Base-by-base conservation (phyloP, 306 rosid species). In the Cucumis cinereus region DNA sequence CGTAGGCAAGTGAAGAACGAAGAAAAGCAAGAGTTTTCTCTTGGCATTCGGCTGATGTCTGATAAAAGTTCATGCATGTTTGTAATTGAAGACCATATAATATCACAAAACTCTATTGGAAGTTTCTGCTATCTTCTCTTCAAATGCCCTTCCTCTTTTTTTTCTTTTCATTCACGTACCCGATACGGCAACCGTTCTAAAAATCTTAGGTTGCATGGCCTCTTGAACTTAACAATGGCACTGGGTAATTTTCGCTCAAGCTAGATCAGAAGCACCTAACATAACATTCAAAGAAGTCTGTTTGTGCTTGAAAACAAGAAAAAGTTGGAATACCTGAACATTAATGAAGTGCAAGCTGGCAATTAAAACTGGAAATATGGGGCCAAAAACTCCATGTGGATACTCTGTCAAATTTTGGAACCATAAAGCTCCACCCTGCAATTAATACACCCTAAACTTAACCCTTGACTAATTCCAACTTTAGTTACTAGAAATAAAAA, bases 381-480 rank as follows among this genome's bases (percentile, higher is more conserved):
- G 77, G 67, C 98, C 97, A 22, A 81, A 81, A 78, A 86, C 83
- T 61, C 97, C 96, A 13, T 86, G 91, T 68, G 98, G 81, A 49
- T 81, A 78, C 74, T 87, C 91, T 62, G 96, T 83, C 83, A 94
- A 88, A 85, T 94, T 86, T 77, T 85, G 91, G 86, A 94, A 94
- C 98, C 98, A 94, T 45, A 91, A 77, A 83, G 89, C 83, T 77
- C 97, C 98, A 73, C 98, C 98, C 98, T 94, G 93, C 75, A 71
- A 84, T 74, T 77, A 38, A 75, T 16, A 38, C 59, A 76, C 22
- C 67, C 56, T 17, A 81, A 70, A 79, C 57, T 56, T 74, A 54
- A 79, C 57, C 77, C 56, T 69, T 14, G 7, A 67, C 10, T 20
- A 20, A 6, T 38, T 67, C 33, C 53, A 67, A 43, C 74, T 6